Evolutionary conservation across 352 stramenopile genomes (phyloP).

Genomic region (Pythium sp.): DNA sequence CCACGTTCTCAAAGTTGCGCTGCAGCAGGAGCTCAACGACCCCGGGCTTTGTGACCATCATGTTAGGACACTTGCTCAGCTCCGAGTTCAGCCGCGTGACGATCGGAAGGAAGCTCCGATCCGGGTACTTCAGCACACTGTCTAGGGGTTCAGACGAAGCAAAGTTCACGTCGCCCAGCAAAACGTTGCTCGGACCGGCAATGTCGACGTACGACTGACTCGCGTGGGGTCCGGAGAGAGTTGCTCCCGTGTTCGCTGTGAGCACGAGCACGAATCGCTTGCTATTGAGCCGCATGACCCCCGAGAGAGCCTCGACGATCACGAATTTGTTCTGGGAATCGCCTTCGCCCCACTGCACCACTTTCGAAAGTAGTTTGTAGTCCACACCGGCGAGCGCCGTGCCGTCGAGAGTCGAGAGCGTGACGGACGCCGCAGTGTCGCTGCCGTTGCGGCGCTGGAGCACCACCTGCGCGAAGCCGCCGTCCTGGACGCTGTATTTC

Average conservation of each 20-base stretch:
- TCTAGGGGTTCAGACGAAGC: conserved; percentile 28
- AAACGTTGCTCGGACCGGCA: conserved; percentile 33
- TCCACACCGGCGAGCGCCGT: conserved; percentile 46
- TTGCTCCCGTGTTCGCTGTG: conserved; percentile 22
- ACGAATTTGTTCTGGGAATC: conserved; percentile 49
- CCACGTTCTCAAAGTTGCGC: conserved; percentile 41
- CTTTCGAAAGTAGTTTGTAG: conserved; percentile 37
- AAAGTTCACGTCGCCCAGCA: conserved; percentile 56
- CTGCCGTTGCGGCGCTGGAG: conserved; percentile 59
- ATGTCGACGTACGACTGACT: conserved; percentile 45
- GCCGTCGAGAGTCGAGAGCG: conserved; percentile 39
- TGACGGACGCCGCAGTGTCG: conserved; percentile 41
- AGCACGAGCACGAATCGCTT: conserved; percentile 42
- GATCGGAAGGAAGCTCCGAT: conserved; percentile 48
- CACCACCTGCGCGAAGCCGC: conserved; percentile 43
- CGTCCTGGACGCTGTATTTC: conserved; percentile 43
- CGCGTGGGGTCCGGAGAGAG: conserved; percentile 25
- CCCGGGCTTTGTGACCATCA: conserved; percentile 34
- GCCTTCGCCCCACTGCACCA: conserved; percentile 48
- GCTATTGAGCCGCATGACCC: conserved; percentile 28
- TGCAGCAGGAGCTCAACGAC: conserved; percentile 43
- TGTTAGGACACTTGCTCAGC: conserved; percentile 43
- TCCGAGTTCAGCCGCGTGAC: conserved; percentile 50
- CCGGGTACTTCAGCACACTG: conserved; percentile 30
- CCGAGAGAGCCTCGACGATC: conserved; percentile 35